Conservation (phyloP, 495 filamentous ascomycete genomes). For the Penicillium lividum region DNA sequence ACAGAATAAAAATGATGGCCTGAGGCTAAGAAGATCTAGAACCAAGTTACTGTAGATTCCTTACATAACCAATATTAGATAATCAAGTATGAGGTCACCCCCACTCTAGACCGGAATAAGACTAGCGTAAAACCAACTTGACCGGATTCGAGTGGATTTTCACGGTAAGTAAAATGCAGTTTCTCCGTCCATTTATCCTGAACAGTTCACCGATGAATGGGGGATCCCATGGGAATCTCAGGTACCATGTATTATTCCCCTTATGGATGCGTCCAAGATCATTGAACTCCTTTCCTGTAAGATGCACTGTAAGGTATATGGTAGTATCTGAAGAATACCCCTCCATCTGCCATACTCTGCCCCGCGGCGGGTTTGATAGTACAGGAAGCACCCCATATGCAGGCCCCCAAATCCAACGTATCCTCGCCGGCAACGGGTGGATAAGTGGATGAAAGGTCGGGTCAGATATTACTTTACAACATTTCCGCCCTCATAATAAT, state of each 20-base stretch:
- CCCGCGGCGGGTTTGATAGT: constrained; percentile 25
- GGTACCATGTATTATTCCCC: background rate
- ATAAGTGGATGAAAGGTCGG: constrained; percentile 8
- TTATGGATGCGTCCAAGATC: background rate
- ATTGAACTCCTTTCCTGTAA: background rate
- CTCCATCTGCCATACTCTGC: constrained; percentile 30
- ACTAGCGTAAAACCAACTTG: constrained; percentile 10
- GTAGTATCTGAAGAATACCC: constrained; percentile 24
- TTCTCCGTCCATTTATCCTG: constrained; percentile 28
- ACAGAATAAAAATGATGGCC: no score
- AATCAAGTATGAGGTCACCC: constrained; percentile 16
- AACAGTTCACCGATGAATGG: constrained; percentile 36
- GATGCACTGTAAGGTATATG: background rate
- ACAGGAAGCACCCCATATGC: background rate
- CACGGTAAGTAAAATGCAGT: constrained; percentile 25
- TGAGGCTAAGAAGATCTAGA: no score
- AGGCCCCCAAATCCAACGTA: background rate
- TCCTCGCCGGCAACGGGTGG: background rate
- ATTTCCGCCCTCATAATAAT: constrained; percentile 5
- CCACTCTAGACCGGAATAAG: constrained; percentile 30
- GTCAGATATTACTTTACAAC: constrained; percentile 23
- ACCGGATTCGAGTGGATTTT: constrained; percentile 18
- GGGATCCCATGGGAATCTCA: background rate
- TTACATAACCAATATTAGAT: background rate
- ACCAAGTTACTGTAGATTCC: no score